Conservation (phyloP, 805 yeast genomes). For the Candida silvicultrix region DNA sequence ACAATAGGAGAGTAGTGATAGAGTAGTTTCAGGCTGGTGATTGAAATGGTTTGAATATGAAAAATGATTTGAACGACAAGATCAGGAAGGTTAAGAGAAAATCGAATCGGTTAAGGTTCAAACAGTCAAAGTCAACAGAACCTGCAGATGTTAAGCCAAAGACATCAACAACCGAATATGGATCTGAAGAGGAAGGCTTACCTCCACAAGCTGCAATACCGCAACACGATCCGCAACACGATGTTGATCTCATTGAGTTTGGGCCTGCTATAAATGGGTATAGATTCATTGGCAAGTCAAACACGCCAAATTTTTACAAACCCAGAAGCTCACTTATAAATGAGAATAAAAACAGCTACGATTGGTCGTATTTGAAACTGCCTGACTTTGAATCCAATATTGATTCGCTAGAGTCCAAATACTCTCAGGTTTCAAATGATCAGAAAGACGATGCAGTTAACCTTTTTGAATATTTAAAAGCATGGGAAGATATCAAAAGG, state of each 20-base stretch:
- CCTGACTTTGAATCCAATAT: constrained; percentile 8
- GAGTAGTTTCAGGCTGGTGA: too few relatives aligned
- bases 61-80: too few relatives aligned
- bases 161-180: too few relatives aligned
- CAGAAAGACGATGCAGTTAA: background rate
- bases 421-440: background rate
- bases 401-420: background rate
- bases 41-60: too few relatives aligned
- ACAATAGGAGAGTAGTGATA: too few relatives aligned
- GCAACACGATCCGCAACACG: too few relatives aligned
- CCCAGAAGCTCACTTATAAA: background rate
- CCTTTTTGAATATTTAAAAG: constrained; percentile 17
- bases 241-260: constrained; percentile 14
- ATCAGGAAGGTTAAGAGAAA: background rate
- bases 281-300: constrained; percentile 11
- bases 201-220: too few relatives aligned
- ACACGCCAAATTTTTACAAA: background rate
- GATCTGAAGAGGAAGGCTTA: too few relatives aligned
- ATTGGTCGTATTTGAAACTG: constrained; percentile 16
- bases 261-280: constrained; percentile 24
- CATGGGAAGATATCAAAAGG: constrained; percentile 21
- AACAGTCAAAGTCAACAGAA: background rate
- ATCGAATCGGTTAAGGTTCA: background rate
- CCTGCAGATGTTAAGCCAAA: too few relatives aligned
- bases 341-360: constrained; percentile 4